Evolutionary conservation across 257 asterid species (phyloP).

Genomic region (Eustoma russellianum): DNA sequence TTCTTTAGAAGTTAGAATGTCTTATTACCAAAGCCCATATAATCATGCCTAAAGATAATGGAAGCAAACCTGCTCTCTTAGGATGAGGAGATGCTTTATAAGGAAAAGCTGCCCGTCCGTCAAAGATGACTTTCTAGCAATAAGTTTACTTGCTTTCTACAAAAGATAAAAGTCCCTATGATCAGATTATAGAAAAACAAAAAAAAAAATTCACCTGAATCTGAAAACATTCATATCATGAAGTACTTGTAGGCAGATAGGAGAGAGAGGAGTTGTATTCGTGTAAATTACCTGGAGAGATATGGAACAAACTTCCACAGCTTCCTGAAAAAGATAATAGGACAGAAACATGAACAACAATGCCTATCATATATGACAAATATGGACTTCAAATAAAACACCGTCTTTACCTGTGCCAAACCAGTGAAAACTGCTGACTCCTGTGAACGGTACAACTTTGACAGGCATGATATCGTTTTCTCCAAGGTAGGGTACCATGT

Average conservation of each 20-base stretch:
- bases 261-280: not conserved
- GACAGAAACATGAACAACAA: slow-evolving; percentile 15
- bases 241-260: slow-evolving; percentile 4
- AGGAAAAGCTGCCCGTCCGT: slow-evolving; percentile 96
- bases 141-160: slow-evolving; percentile 91
- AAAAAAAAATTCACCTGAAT: not conserved
- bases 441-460: slow-evolving; percentile 78
- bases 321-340: slow-evolving; percentile 54
- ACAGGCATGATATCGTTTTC: slow-evolving; percentile 85
- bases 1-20: slow-evolving; percentile 20
- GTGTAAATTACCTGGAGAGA: slow-evolving; percentile 71
- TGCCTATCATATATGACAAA: not conserved
- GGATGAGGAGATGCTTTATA: slow-evolving; percentile 88
- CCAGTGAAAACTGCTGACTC: slow-evolving; percentile 91
- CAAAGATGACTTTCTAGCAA: slow-evolving; percentile 55
- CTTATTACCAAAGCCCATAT: not conserved
- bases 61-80: slow-evolving; percentile 77
- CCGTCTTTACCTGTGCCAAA: slow-evolving; percentile 73
- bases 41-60: slow-evolving; percentile 10
- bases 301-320: slow-evolving; percentile 78
- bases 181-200: not conserved
- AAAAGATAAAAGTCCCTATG: slow-evolving; percentile 11
- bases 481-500: slow-evolving; percentile 98
- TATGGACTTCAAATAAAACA: slow-evolving; percentile 12
- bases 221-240: slow-evolving; percentile 1